A percentile compares a stretch with the other conserved stretches of the same genome.
These are phyloP conservation scores for Spirogloea muscicola DNA, from an alignment of 139 green algal genomes.

Conservation along the genomic window DNA sequence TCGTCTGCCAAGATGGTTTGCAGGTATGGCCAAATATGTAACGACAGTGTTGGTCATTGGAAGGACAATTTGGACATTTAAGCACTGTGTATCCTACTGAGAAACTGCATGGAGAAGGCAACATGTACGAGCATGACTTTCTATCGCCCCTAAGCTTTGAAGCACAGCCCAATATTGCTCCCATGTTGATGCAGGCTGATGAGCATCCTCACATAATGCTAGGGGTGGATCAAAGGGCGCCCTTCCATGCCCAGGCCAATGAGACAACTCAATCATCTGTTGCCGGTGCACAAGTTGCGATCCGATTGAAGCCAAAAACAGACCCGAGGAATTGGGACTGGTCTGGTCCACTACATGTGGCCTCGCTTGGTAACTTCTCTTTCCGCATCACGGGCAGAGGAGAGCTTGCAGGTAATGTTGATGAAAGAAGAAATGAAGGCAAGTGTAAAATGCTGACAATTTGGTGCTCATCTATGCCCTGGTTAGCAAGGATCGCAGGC, in stretches of 20 bases:
- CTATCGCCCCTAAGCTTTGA: too few relatives aligned
- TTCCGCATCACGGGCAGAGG: neutral
- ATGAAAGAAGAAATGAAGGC: neutral
- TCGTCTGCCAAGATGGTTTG: slow-evolving; percentile 22
- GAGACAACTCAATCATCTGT: neutral
- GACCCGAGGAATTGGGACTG: slow-evolving; percentile 26
- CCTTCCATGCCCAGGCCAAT: neutral
- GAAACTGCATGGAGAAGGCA: neutral
- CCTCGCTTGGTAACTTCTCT: slow-evolving; percentile 2
- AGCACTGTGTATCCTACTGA: neutral
- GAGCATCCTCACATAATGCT: neutral
- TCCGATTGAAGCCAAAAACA: neutral
- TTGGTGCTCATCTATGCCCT: too few relatives aligned
- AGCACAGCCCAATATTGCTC: too few relatives aligned
- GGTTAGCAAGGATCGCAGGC: neutral
- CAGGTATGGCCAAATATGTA: neutral
- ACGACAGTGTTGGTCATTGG: neutral
- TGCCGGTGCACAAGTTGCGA: neutral
- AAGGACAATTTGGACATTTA: neutral
- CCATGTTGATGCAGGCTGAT: too few relatives aligned
- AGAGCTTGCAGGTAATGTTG: neutral
- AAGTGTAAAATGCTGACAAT: neutral
- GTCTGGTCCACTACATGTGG: neutral
- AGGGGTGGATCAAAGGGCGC: neutral
- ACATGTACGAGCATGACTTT: neutral